A percentile compares a stretch with the other conserved stretches of the same genome.
Conservation (phyloP, 2,329 filamentous ascomycete species). For the Bipolaris victoriae region DNA sequence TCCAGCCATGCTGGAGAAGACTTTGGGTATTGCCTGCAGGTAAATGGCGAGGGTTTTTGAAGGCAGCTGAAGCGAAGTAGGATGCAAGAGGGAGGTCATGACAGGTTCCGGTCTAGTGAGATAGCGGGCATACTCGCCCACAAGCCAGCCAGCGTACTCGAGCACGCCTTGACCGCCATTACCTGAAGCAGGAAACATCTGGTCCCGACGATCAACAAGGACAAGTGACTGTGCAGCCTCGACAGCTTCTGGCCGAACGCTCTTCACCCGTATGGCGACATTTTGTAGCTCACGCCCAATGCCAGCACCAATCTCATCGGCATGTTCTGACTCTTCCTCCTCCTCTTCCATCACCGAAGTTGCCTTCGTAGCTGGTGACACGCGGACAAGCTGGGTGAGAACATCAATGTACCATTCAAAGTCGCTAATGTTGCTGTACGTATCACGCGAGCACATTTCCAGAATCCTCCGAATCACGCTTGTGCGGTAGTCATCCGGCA, state of each 20-base stretch:
- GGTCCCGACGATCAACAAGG: slow-evolving; percentile 64
- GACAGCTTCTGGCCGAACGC: slow-evolving; percentile 78
- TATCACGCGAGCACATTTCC: slow-evolving; percentile 87
- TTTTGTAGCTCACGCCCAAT: slow-evolving; percentile 89
- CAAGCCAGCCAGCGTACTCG: slow-evolving; percentile 79
- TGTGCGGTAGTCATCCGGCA: slow-evolving; percentile 85
- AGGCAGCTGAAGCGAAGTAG: slow-evolving; percentile 61
- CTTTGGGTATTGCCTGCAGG: slow-evolving; percentile 83
- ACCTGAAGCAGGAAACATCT: slow-evolving; percentile 60
- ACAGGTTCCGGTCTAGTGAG: slow-evolving; percentile 73
- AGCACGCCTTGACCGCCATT: slow-evolving; percentile 68
- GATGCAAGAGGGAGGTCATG: slow-evolving; percentile 76
- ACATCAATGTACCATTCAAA: slow-evolving; percentile 99
- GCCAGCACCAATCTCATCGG: slow-evolving; percentile 63
- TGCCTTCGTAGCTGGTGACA: slow-evolving; percentile 61
- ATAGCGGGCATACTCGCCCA: slow-evolving; percentile 83
- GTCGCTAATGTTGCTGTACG: slow-evolving; percentile 83
- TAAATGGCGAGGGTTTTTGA: slow-evolving; percentile 76
- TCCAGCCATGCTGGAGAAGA: slow-evolving; percentile 76
- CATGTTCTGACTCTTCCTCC: slow-evolving; percentile 34
- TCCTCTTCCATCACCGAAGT: slow-evolving; percentile 33
- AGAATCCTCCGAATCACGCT: slow-evolving; percentile 84
- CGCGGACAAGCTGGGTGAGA: slow-evolving; percentile 79
- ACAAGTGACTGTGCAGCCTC: slow-evolving; percentile 80
- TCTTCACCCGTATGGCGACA: slow-evolving; percentile 88